These are phyloP conservation scores for Talaromyces sp. DNA, from an alignment of 2,329 filamentous ascomycete species.

Conservation along the genomic window DNA sequence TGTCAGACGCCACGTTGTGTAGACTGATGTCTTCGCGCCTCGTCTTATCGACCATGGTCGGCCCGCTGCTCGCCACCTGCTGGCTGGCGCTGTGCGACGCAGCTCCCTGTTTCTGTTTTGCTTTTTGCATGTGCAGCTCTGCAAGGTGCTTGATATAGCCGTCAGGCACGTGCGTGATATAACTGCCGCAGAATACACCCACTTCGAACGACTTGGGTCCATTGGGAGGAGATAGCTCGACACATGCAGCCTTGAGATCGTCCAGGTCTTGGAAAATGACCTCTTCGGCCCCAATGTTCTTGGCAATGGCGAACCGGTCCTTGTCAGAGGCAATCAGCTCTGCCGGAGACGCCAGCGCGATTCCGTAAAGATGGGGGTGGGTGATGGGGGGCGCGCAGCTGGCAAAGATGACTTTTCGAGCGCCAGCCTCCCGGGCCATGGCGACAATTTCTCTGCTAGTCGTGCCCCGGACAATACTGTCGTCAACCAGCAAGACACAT, in stretches of 20 bases:
- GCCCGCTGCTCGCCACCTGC: constrained; percentile 2
- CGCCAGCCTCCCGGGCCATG: constrained; percentile 81
- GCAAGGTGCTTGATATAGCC: constrained; percentile 69
- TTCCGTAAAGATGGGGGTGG: constrained; percentile 73
- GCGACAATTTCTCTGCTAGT: constrained; percentile 72
- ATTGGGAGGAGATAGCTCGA: constrained; percentile 56
- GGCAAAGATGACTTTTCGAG: constrained; percentile 75
- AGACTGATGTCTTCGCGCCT: constrained; percentile 10
- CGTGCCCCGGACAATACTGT: constrained; percentile 82
- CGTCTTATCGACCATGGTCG: constrained; percentile 4
- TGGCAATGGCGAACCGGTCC: constrained; percentile 55
- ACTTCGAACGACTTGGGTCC: constrained; percentile 69
- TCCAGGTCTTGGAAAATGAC: constrained; percentile 73
- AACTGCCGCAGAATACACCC: constrained; percentile 85
- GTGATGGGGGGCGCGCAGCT: constrained; percentile 78
- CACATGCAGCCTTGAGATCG: constrained; percentile 75
- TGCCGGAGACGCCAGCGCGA: constrained; percentile 52
- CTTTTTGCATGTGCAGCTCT: constrained; percentile 6
- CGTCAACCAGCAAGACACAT: constrained; percentile 79
- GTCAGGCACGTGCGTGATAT: constrained; percentile 71
- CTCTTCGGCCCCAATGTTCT: constrained; percentile 66
- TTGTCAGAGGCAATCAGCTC: constrained; percentile 69
- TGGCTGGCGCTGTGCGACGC: not conserved
- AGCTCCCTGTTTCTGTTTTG: not conserved
- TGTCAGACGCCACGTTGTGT: constrained; percentile 8